Evolutionary conservation across 371 early-diverging fungal genomes (phyloP).

Genomic region (Mucor mucedo): DNA sequence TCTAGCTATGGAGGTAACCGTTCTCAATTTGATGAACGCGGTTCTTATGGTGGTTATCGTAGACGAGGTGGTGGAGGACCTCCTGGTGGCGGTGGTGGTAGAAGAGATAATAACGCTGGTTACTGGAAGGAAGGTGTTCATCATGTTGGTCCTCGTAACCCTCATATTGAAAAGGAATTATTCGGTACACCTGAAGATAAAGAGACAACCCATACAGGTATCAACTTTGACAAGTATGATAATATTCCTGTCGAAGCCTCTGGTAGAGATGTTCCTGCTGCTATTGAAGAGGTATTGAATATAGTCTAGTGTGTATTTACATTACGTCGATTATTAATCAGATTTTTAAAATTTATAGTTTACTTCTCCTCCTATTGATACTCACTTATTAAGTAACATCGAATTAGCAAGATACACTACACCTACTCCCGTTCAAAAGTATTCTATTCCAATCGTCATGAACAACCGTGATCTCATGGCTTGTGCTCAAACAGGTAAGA

Average conservation of each 20-base stretch:
- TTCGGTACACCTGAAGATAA: slow-evolving; percentile 74
- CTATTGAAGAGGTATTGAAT: slow-evolving; percentile 49
- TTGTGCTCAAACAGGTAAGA: slow-evolving; percentile 87
- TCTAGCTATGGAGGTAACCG: slow-evolving; percentile 40
- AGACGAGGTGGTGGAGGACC: slow-evolving; percentile 26
- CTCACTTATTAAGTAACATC: slow-evolving; percentile 90
- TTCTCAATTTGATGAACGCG: slow-evolving; percentile 42
- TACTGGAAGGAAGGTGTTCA: slow-evolving; percentile 77
- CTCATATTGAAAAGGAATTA: slow-evolving; percentile 77
- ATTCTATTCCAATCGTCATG: slow-evolving; percentile 90
- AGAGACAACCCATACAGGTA: slow-evolving; percentile 80
- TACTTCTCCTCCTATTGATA: slow-evolving; percentile 80
- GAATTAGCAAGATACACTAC: slow-evolving; percentile 87
- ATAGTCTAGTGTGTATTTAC: slow-evolving; percentile 30
- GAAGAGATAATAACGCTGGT: slow-evolving; percentile 58
- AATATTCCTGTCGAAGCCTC: slow-evolving; percentile 96
- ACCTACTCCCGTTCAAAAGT: slow-evolving; percentile 97
- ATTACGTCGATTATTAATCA: background rate
- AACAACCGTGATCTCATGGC: slow-evolving; percentile 81
- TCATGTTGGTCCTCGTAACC: slow-evolving; percentile 72
- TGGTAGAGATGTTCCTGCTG: slow-evolving; percentile 79
- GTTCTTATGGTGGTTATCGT: slow-evolving; percentile 55
- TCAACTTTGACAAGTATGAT: slow-evolving; percentile 97
- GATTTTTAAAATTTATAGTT: slow-evolving; percentile 31
- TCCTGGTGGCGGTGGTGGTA: slow-evolving; percentile 23